Evolutionary conservation across 1,284 basidiomycete species (phyloP), one percentile per base, ranked within the genome.

Genomic region (Cystobasidiaceae sp.): DNA sequence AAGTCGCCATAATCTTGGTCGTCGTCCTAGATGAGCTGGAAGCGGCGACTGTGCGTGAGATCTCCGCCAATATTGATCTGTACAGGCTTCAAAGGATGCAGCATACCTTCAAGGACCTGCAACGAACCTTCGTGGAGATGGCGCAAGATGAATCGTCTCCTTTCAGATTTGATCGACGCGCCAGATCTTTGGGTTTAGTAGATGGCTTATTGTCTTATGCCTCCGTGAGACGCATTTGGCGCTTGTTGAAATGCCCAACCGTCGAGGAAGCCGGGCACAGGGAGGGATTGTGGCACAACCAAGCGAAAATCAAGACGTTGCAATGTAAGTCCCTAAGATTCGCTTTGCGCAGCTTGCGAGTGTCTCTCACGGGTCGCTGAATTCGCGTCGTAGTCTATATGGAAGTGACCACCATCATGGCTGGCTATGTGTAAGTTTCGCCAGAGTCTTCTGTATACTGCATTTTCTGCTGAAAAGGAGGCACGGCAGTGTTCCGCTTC

Each of bases 141-240:
- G 43, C 43, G 55, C 8, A n/a, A 4, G 21, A 44, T n/a, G 15
- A 17, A 4, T n/a, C 17, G 11, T 58, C 55, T 19, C 25, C 55
- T 37, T 55, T 55, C 51, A 55, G 27, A 13, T 28, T 46, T 9
- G 55, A 44, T 41, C 30, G 37, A 15, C 32, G 43, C 21, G 39
- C 55, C 8, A 44, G 55, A 11, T 25, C 55, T 4, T 58, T 44
- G 13, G 41, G 34, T 30, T 28, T 58, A 32, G 30, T 46, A 13
- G 55, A 58, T 21, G 55, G 55, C 8, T 17, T 58, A 21, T 19
- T 58, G 33, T 34, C 41, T 17, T 58, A 58, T 19, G 41, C 44
- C 11, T 28, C 44, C 2, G 32, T 58, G 41, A 58, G 33, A 33
- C n/a, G 55, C 8, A 23, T 58, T 2, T 41, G 55, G 15, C 39